These are phyloP conservation scores for Fusarium papillatum DNA, from an alignment of 2,329 filamentous ascomycete species.

Conservation along the genomic window DNA sequence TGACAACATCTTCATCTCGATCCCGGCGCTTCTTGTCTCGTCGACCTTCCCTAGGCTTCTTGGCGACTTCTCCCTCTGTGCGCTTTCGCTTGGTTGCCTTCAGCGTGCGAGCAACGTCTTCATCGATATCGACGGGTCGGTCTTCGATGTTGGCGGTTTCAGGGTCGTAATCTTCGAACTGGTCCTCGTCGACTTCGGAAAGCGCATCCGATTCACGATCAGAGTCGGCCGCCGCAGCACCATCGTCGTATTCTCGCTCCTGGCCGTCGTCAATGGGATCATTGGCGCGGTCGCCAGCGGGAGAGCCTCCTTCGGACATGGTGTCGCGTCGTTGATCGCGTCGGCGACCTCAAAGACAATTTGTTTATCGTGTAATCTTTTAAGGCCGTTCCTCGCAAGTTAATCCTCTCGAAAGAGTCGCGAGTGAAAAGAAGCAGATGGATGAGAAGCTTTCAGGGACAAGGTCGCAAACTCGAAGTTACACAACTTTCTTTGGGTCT, in stretches of 20 bases:
- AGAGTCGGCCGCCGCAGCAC: constrained; percentile 55
- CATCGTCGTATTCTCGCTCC: constrained; percentile 51
- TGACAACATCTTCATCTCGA: constrained; percentile 61
- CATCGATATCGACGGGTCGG: constrained; percentile 76
- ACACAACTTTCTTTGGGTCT: constrained; percentile 41
- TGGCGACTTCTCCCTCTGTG: constrained; percentile 71
- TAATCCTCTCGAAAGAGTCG: neutral
- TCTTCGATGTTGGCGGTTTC: constrained; percentile 74
- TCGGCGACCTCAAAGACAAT: neutral
- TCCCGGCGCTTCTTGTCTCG: constrained; percentile 74
- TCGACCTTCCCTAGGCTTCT: constrained; percentile 82
- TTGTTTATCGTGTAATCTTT: neutral
- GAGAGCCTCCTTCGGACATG: constrained; percentile 64
- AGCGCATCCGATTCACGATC: constrained; percentile 72
- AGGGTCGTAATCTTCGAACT: constrained; percentile 79
- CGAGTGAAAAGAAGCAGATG: neutral
- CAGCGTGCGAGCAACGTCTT: constrained; percentile 73
- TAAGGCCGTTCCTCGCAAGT: neutral
- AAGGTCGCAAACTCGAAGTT: constrained; percentile 30
- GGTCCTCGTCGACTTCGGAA: constrained; percentile 78
- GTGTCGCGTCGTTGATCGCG: constrained; percentile 30
- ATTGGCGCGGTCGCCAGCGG: constrained; percentile 53
- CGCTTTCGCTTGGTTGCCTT: constrained; percentile 78
- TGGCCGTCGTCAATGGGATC: constrained; percentile 55
- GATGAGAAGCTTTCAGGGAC: constrained; percentile 12